Conservation (phyloP, 345 rosid genomes). For the Carallia pectinifolia region DNA sequence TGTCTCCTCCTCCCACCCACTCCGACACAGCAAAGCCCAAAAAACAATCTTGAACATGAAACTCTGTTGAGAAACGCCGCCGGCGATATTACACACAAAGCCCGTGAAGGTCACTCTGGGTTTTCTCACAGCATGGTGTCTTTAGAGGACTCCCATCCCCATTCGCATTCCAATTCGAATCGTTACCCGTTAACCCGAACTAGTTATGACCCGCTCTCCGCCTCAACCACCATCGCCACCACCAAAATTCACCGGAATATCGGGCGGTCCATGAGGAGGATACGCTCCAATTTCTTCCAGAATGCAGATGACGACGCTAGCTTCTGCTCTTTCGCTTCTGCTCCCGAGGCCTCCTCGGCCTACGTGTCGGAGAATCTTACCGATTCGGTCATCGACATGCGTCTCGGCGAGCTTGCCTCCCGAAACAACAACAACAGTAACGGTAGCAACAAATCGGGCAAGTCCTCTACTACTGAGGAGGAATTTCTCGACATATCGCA, state of each 20-base stretch:
- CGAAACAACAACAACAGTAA: constrained; percentile 16
- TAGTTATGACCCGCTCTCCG: constrained; percentile 31
- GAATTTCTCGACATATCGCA: constrained; percentile 73
- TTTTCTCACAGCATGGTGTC: constrained; percentile 55
- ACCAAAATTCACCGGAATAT: constrained; percentile 50
- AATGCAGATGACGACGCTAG: constrained; percentile 29
- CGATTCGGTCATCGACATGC: constrained; percentile 85
- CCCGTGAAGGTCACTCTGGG: not conserved
- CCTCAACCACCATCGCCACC: constrained; percentile 18
- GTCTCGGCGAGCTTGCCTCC: constrained; percentile 74
- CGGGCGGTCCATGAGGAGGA: constrained; percentile 91
- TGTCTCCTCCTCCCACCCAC: too few species aligned
- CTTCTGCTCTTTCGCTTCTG: constrained; percentile 45
- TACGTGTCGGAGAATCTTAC: constrained; percentile 68
- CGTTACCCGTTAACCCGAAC: constrained; percentile 56
- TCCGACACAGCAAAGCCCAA: too few species aligned
- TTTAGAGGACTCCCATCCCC: constrained; percentile 65
- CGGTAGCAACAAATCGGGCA: constrained; percentile 24
- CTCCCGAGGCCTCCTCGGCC: constrained; percentile 44
- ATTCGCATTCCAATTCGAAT: constrained; percentile 39
- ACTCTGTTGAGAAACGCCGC: too few species aligned
- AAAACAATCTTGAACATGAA: too few species aligned
- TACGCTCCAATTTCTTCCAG: constrained; percentile 64
- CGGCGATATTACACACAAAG: not conserved
- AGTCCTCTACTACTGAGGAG: constrained; percentile 40